Evolutionary conservation across 2,329 filamentous ascomycete species (phyloP).

Genomic region (Cercospora janseana): DNA sequence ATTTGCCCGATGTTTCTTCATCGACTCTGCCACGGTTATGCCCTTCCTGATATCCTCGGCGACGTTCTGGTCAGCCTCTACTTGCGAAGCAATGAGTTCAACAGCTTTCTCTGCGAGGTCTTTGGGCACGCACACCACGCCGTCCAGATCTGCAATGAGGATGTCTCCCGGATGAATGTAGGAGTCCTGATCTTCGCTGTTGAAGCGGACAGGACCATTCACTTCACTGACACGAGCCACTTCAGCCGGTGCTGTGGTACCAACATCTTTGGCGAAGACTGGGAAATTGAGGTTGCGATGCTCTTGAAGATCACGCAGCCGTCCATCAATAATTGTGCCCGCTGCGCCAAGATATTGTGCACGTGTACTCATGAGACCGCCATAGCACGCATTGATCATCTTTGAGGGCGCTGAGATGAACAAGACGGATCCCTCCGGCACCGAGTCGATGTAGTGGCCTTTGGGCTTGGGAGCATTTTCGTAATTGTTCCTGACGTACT

Average conservation of each 20-base stretch:
- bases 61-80: constrained; percentile 35
- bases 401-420: constrained; percentile 52
- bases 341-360: constrained; percentile 48
- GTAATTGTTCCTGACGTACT: constrained; percentile 51
- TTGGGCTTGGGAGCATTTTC: constrained; percentile 46
- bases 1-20: constrained; percentile 31
- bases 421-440: constrained; percentile 49
- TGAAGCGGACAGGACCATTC: constrained; percentile 36
- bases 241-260: constrained; percentile 37
- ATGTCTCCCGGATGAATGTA: constrained; percentile 41
- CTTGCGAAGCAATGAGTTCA: constrained; percentile 35
- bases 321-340: constrained; percentile 54
- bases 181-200: constrained; percentile 34
- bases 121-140: constrained; percentile 40
- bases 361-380: constrained; percentile 54
- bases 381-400: constrained; percentile 54
- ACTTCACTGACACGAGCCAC: constrained; percentile 36
- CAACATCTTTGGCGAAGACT: constrained; percentile 39
- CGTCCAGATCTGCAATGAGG: constrained; percentile 41
- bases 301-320: constrained; percentile 54
- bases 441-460: constrained; percentile 54
- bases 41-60: constrained; percentile 32
- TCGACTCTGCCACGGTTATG: constrained; percentile 27
- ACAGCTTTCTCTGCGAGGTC: constrained; percentile 29
- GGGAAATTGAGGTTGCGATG: constrained; percentile 52